phyloP scores from a whole-genome alignment of 2,329 filamentous ascomycete species.

The Claviceps paspali region DNA sequence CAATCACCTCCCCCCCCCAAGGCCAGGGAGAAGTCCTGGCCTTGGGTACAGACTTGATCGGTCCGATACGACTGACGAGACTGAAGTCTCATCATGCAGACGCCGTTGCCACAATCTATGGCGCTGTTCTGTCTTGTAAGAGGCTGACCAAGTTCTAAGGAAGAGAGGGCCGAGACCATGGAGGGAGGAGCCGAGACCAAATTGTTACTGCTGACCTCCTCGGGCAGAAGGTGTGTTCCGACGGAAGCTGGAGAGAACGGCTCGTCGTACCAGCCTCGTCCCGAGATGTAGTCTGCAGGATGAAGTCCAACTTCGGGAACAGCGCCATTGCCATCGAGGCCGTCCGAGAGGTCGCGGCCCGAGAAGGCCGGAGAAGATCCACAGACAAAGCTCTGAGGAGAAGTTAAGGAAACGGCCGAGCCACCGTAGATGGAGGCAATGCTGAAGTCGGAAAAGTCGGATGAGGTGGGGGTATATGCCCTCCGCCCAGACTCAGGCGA shows the following conservation, averaged over 20 bases:
- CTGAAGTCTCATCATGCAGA: conserved; percentile 22
- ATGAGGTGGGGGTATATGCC: conserved; percentile 17
- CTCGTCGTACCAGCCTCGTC: conserved; percentile 12
- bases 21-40: conserved; percentile 10
- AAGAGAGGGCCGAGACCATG: conserved; percentile 25
- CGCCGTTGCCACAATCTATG: conserved; percentile 15
- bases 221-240: conserved; percentile 10
- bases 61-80: conserved; percentile 21
- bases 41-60: conserved; percentile 10
- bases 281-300: conserved; percentile 22
- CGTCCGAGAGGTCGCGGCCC: conserved; percentile 17
- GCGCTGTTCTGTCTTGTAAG: conserved; percentile 29
- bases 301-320: conserved; percentile 21
- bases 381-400: conserved; percentile 10
- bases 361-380: conserved; percentile 18
- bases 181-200: conserved; percentile 23
- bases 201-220: conserved; percentile 13
- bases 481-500: background rate
- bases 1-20: conserved; percentile 8
- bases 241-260: conserved; percentile 13
- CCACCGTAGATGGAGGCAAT: conserved; percentile 8
- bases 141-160: conserved; percentile 21
- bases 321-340: conserved; percentile 20
- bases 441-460: conserved; percentile 23
- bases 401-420: conserved; percentile 15